Evolutionary conservation across 495 filamentous ascomycete genomes (phyloP), one percentile per base, ranked within the genome.

Genomic region (Usnea hakonensis): DNA sequence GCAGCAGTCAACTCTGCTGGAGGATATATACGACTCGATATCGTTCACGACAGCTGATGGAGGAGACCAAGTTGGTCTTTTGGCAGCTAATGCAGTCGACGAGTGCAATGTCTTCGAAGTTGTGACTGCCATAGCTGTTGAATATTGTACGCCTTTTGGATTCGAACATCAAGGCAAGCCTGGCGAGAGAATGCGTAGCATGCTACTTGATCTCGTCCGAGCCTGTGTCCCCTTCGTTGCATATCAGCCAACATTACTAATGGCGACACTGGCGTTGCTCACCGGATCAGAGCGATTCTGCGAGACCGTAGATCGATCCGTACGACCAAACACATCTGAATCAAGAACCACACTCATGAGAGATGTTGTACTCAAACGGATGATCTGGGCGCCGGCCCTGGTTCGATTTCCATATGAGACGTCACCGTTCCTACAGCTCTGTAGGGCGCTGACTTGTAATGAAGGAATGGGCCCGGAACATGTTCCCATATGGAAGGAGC

Each of bases 371-470:
- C 70, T 91, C 73, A 76, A 23, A 72, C 70, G 30, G 79, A 89
- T 58, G 80, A 91, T 40, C 72, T 75, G 26, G 75, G 81, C 61
- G 83, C 94, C 3, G 61, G 83, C 94, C 3, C 80, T 83, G 26
- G 81, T 80, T 58, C 85, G 93, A 50, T 97, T 90, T 72, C 94
- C 94, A 1, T 90, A 88, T 72, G 94, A 98, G 73, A 84, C 86
- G 28, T 69, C 84, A n/a, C 90, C 94, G 5, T 89, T 97, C 64
- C 65, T 96, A 57, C 81, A 81, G 57, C 70, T 91, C 44, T 83
- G 80, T 58, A 80, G 81, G 54, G 82, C 83, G 23, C 63, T 90
- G 7, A 71, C 73, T 10, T 61, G 79, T 13, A 70, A 74, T 40
- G 65, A 72, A 6, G 64, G 76, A 19, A 79, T 83, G 46, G 74